Evolutionary conservation across 441 rosid species (phyloP).

Genomic region (Mallotus japonicus): DNA sequence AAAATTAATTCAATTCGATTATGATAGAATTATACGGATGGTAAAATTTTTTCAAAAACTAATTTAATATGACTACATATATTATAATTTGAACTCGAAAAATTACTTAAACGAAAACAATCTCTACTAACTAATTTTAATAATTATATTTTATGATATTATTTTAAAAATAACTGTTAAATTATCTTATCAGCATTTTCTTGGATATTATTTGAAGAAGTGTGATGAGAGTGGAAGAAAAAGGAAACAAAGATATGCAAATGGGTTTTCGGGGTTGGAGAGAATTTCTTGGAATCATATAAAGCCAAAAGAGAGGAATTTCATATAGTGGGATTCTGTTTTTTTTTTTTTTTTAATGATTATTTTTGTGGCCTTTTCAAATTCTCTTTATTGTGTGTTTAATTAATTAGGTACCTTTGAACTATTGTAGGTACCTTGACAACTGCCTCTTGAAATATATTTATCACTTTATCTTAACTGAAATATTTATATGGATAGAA

Average conservation of each 20-base stretch:
- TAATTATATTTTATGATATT: no score
- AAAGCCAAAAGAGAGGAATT: slow-evolving; percentile 31
- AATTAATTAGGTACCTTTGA: no score
- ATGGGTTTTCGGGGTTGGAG: slow-evolving; percentile 13
- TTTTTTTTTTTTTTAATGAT: slow-evolving; percentile 3
- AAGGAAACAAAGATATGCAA: slow-evolving; percentile 15
- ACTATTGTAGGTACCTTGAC: slow-evolving; percentile 14
- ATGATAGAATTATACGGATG: no score
- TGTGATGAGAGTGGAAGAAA: not conserved
- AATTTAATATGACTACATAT: no score
- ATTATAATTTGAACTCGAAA: no score
- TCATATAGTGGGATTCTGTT: slow-evolving; percentile 27
- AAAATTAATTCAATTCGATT: no score
- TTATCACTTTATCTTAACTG: slow-evolving; percentile 12
- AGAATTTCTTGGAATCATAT: slow-evolving; percentile 34
- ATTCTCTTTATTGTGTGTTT: slow-evolving; percentile 19
- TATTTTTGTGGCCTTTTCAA: slow-evolving; percentile 10
- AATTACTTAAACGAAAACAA: no score
- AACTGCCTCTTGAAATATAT: slow-evolving; percentile 1
- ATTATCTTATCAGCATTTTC: no score
- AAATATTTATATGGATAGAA: not conserved
- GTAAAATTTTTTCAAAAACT: no score
- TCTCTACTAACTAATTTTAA: no score
- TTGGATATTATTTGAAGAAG: not conserved
- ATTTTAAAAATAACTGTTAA: no score